Evolutionary conservation across 2,329 filamentous ascomycete genomes (phyloP).

Genomic region (Cladosporium oxysporum): DNA sequence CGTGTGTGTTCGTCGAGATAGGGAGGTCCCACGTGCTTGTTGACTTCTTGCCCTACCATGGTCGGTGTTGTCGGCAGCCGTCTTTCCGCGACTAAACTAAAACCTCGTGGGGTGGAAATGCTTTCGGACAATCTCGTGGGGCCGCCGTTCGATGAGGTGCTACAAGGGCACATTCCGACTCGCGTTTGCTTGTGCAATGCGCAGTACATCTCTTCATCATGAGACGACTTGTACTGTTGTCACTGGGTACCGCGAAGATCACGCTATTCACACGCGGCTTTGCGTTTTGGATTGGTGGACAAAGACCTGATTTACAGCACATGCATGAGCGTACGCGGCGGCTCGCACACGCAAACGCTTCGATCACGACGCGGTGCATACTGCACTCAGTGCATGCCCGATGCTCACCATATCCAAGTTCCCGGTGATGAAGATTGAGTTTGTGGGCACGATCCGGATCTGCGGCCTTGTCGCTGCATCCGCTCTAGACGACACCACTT

Average conservation of each 20-base stretch:
- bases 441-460: slow-evolving; percentile 5
- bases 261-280: background rate
- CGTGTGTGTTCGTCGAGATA: background rate
- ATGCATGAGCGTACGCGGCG: slow-evolving; percentile 15
- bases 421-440: slow-evolving; percentile 9
- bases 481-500: background rate
- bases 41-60: background rate
- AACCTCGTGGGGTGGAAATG: background rate
- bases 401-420: slow-evolving; percentile 9
- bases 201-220: background rate
- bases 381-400: background rate
- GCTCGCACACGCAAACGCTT: background rate
- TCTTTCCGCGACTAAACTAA: background rate
- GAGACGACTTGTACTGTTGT: background rate
- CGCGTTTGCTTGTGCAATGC: background rate
- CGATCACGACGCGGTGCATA: slow-evolving; percentile 2
- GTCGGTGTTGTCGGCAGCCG: background rate
- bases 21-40: background rate
- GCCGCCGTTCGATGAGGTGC: slow-evolving; percentile 8
- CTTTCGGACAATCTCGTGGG: slow-evolving; percentile 19
- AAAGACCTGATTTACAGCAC: background rate
- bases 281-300: background rate
- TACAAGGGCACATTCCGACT: slow-evolving; percentile 1
- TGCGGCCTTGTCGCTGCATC: background rate
- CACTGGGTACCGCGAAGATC: background rate